phyloP scores from a whole-genome alignment of 768 basidiomycete genomes.

The Gloeostereum incarnatum region DNA sequence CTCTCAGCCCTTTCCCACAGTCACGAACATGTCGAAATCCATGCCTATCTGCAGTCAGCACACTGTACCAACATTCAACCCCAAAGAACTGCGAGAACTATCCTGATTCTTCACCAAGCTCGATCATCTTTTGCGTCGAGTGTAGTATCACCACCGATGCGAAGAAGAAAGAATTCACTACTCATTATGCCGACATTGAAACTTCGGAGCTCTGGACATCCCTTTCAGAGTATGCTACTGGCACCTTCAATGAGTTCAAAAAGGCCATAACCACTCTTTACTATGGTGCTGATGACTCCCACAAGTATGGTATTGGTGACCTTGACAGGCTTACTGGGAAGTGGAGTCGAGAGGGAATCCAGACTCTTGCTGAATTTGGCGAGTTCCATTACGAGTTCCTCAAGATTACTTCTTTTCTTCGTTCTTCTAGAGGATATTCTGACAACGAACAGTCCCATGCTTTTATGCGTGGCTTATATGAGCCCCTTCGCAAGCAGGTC shows the following conservation, averaged over 20 bases:
- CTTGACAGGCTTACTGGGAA: too few species aligned
- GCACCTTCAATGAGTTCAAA: neutral
- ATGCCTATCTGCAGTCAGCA: neutral
- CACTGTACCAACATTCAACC: neutral
- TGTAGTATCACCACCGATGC: neutral
- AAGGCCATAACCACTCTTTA: neutral
- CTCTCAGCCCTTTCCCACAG: neutral
- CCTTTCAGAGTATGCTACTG: neutral
- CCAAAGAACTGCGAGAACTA: neutral
- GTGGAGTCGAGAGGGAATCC: neutral
- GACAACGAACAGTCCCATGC: constrained; percentile 12
- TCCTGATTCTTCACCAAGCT: neutral
- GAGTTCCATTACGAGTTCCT: neutral
- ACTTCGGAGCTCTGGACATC: neutral
- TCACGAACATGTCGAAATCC: neutral
- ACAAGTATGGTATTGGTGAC: neutral
- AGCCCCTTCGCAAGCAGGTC: constrained; percentile 3
- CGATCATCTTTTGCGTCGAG: neutral
- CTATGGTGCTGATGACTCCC: neutral
- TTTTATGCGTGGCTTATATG: constrained; percentile 10
- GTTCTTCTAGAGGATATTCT: neutral
- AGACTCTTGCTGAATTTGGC: neutral
- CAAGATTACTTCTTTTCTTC: neutral
- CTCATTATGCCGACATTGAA: neutral
- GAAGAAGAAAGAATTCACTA: neutral